Evolutionary conservation across 1,139 yeast species (phyloP).

Genomic region (Saccharomyces hybrid): DNA sequence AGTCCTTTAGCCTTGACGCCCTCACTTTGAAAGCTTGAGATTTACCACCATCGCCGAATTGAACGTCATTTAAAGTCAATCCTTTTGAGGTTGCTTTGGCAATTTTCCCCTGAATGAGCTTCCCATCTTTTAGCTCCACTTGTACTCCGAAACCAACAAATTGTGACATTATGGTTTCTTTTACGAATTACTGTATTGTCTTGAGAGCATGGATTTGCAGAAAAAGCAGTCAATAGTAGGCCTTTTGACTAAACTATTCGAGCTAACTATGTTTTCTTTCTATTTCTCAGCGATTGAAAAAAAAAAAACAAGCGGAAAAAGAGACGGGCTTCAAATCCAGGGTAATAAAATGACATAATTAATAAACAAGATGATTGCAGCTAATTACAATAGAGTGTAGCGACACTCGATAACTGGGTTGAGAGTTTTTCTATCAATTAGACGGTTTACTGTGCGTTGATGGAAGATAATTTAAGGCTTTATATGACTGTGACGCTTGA

Average conservation of each 20-base stretch:
- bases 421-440: background rate
- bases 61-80: constrained; percentile 28
- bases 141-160: constrained; percentile 31
- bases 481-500: background rate
- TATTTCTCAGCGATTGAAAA: background rate
- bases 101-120: constrained; percentile 28
- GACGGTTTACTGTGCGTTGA: background rate
- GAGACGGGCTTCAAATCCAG: background rate
- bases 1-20: constrained; percentile 30
- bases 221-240: background rate
- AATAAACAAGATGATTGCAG: background rate
- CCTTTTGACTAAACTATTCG: background rate
- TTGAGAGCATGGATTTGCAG: background rate
- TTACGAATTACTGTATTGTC: background rate
- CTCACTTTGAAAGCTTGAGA: constrained; percentile 32
- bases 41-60: constrained; percentile 30
- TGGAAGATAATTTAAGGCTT: background rate
- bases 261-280: background rate
- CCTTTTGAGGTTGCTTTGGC: constrained; percentile 31
- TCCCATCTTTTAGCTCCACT: constrained; percentile 32
- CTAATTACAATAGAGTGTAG: background rate
- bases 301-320: background rate
- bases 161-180: constrained; percentile 19
- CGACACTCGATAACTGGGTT: too few relatives aligned
- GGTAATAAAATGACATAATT: background rate